Percentiles rank a stretch among this genome's conserved stretches.
phyloP scores from a whole-genome alignment of 768 basidiomycete species.

The Hericium rajendrae region DNA sequence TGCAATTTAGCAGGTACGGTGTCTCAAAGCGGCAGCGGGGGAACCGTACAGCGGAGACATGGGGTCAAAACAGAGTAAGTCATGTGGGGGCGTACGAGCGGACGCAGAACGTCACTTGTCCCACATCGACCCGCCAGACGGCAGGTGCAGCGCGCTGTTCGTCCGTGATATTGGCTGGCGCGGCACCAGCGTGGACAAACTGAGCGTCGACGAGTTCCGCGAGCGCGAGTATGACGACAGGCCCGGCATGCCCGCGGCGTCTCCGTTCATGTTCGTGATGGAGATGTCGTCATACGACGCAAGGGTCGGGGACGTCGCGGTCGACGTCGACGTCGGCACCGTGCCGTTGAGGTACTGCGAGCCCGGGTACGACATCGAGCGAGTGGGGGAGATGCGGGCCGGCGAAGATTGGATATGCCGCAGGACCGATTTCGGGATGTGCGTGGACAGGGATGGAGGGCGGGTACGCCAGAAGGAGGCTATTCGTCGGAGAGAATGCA shows the following conservation, averaged over 20 bases:
- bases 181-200: constrained; percentile 42
- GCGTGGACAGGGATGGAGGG: constrained; percentile 3
- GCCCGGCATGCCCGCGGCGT: constrained; percentile 6
- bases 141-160: constrained; percentile 17
- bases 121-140: neutral
- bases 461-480: constrained; percentile 8
- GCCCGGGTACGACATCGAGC: constrained; percentile 5
- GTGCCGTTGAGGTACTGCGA: neutral
- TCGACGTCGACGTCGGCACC: constrained; percentile 2
- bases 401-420: constrained; percentile 17
- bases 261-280: constrained; percentile 6
- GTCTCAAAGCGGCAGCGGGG: neutral
- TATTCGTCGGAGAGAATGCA: constrained; percentile 4
- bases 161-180: constrained; percentile 33
- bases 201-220: constrained; percentile 59
- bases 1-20: neutral
- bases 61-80: constrained; percentile 2
- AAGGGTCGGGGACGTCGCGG: constrained; percentile 9
- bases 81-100: neutral
- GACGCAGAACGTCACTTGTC: neutral
- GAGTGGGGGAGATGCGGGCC: neutral
- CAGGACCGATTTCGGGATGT: constrained; percentile 8
- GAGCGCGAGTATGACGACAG: constrained; percentile 44
- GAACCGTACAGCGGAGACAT: neutral
- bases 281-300: constrained; percentile 6